A percentile compares a stretch with the other conserved stretches of the same genome.
These are phyloP conservation scores for Chiua virens DNA, from an alignment of 768 basidiomycete genomes.

Conservation along the genomic window DNA sequence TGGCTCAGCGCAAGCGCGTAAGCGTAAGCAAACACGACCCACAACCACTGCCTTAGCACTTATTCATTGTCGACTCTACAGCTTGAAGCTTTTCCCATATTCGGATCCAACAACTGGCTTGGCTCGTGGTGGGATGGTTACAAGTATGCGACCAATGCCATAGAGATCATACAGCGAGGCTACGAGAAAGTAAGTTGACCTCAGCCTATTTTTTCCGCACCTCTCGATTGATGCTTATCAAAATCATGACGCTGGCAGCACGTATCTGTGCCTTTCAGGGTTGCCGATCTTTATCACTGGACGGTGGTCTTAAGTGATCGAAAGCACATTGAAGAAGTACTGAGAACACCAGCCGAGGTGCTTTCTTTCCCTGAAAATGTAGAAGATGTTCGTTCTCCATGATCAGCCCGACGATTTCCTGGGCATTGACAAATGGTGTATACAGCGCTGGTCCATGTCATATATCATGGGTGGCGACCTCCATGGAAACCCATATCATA, in stretches of 20 bases:
- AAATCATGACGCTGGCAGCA: slow-evolving; percentile 16
- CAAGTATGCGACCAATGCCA: slow-evolving; percentile 13
- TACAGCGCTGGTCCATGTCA: no score
- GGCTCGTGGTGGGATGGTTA: slow-evolving; percentile 27
- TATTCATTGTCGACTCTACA: neutral
- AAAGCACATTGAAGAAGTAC: slow-evolving; percentile 38
- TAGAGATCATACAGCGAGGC: slow-evolving; percentile 31
- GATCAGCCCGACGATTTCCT: no score
- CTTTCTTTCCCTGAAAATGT: slow-evolving; percentile 34
- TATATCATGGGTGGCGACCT: no score
- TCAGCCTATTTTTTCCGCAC: neutral
- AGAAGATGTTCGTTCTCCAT: slow-evolving; percentile 29
- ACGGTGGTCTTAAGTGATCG: slow-evolving; percentile 35
- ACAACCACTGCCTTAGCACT: no score
- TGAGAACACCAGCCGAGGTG: slow-evolving; percentile 37
- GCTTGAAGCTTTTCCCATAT: slow-evolving; percentile 31
- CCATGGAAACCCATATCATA: slow-evolving; percentile 31
- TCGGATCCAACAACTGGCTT: slow-evolving; percentile 25
- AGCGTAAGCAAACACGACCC: no score
- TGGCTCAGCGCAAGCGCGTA: no score
- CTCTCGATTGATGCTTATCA: no score
- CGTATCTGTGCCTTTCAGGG: slow-evolving; percentile 31
- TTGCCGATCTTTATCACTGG: slow-evolving; percentile 36
- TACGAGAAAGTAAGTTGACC: slow-evolving; percentile 25
- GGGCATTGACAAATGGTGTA: no score